phyloP scores from a whole-genome alignment of 164 flowering plant genomes.

The Macadamia integrifolia region DNA sequence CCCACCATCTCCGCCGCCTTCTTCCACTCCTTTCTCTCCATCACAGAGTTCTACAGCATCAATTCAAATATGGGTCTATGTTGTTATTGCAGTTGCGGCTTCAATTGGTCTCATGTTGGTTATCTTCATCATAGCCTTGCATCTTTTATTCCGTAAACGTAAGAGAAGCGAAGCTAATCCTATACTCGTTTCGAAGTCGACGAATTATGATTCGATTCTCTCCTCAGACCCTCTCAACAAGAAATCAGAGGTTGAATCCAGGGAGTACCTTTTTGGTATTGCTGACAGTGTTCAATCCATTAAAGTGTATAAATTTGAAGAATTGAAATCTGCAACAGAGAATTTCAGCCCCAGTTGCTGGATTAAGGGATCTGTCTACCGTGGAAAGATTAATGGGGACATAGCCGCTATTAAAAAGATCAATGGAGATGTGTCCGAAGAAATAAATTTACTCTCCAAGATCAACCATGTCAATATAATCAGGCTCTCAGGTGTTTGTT shows the following conservation, averaged over 20 bases:
- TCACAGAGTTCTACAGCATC: constrained; percentile 11
- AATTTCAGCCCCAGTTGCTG: constrained; percentile 40
- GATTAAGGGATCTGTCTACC: constrained; percentile 65
- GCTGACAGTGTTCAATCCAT: constrained; percentile 32
- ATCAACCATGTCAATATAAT: constrained; percentile 67
- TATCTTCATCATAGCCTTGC: constrained; percentile 17
- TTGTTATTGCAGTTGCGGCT: constrained; percentile 39
- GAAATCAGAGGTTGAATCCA: constrained; percentile 20
- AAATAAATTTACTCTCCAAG: constrained; percentile 50
- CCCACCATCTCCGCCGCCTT: constrained; percentile 21
- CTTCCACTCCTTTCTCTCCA: not conserved
- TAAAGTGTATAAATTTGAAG: constrained; percentile 51
- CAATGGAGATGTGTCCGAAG: constrained; percentile 51
- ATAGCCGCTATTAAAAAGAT: constrained; percentile 58
- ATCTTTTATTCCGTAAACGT: constrained; percentile 15
- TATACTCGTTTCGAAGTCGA: constrained; percentile 5
- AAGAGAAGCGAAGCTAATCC: constrained; percentile 13
- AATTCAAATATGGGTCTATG: constrained; percentile 43
- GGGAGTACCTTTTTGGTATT: constrained; percentile 31
- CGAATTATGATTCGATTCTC: too few relatives aligned
- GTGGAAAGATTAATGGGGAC: constrained; percentile 51
- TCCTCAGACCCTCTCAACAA: constrained; percentile 6
- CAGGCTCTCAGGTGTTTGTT: constrained; percentile 52
- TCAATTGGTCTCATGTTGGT: constrained; percentile 13
- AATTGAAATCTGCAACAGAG: constrained; percentile 54